Evolutionary conservation across 2,329 filamentous ascomycete species (phyloP).

Genomic region (Colletotrichum eleusines): DNA sequence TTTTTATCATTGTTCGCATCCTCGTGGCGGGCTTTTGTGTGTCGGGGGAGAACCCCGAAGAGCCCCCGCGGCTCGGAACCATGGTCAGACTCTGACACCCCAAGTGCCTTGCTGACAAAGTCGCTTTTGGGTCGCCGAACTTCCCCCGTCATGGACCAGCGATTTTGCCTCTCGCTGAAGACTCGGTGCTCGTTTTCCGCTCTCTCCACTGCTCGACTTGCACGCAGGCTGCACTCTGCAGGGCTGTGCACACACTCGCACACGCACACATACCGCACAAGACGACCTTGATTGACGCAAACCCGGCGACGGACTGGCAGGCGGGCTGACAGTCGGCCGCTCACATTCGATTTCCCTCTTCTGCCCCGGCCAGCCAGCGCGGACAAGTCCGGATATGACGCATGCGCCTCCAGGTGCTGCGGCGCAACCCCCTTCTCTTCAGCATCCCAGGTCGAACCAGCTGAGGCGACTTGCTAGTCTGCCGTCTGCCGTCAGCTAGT

Average conservation of each 20-base stretch:
- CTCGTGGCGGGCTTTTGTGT: conserved; percentile 15
- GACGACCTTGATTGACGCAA: conserved; percentile 1
- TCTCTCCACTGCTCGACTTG: conserved; percentile 16
- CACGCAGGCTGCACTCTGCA: conserved; percentile 27
- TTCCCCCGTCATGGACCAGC: background rate
- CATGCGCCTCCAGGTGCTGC: conserved; percentile 27
- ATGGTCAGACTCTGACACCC: conserved; percentile 21
- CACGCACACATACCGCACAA: background rate
- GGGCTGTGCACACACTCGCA: conserved; percentile 4
- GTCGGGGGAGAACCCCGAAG: conserved; percentile 38
- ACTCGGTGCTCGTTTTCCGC: conserved; percentile 29
- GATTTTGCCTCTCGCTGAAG: conserved; percentile 36
- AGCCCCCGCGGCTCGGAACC: conserved; percentile 14
- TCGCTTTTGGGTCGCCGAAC: conserved; percentile 25
- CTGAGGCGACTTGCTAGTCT: conserved; percentile 32
- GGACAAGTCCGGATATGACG: conserved; percentile 29
- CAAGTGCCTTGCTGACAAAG: conserved; percentile 33
- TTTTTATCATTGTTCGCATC: conserved; percentile 17
- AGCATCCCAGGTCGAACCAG: conserved; percentile 32
- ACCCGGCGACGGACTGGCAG: background rate
- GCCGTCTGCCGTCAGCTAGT: conserved; percentile 11
- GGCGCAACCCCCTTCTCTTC: conserved; percentile 26
- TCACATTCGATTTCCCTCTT: conserved; percentile 25
- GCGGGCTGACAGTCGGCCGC: conserved; percentile 11
- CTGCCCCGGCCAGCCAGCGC: conserved; percentile 20